Evolutionary conservation across 1,284 basidiomycete species (phyloP).

Genomic region (Cystobasidiaceae sp.): DNA sequence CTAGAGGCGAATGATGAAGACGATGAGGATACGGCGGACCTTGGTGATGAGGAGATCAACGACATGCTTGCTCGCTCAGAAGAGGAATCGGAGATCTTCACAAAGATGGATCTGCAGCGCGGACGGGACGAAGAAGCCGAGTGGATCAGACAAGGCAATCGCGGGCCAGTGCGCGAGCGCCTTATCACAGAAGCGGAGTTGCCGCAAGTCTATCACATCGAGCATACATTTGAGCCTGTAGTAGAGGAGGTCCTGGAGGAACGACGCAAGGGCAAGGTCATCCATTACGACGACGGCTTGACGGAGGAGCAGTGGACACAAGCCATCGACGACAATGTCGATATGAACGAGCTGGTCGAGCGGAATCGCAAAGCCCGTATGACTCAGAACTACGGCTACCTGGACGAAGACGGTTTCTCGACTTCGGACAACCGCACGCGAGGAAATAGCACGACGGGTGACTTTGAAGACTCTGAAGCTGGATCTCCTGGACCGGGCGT

Average conservation of each 20-base stretch:
- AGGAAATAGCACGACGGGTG: background rate
- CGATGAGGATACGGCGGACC: constrained; percentile 87
- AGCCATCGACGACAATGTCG: constrained; percentile 38
- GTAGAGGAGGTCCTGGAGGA: constrained; percentile 56
- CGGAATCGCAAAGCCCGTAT: constrained; percentile 3
- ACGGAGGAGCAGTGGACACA: constrained; percentile 85
- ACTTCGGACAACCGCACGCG: constrained; percentile 16
- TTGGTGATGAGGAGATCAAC: constrained; percentile 97
- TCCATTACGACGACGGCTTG: constrained; percentile 91
- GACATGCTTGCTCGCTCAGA: constrained; percentile 84
- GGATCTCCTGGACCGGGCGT: constrained; percentile 19
- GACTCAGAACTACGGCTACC: constrained; percentile 14
- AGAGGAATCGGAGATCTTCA: constrained; percentile 71
- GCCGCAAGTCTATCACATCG: constrained; percentile 85
- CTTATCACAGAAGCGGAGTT: constrained; percentile 87
- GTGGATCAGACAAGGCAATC: constrained; percentile 71
- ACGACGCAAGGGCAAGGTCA: constrained; percentile 71
- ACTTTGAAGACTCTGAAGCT: constrained; percentile 30
- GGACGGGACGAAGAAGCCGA: constrained; percentile 62
- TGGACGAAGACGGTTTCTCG: constrained; percentile 8
- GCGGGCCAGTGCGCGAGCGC: constrained; percentile 68
- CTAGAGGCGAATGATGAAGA: constrained; percentile 72
- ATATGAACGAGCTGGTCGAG: constrained; percentile 23
- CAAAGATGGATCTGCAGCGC: constrained; percentile 77
- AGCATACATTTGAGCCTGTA: constrained; percentile 56